Percentiles rank a stretch among this genome's conserved stretches.
phyloP scores from a whole-genome alignment of 176 grass and related monocot species.

The Olyra latifolia region DNA sequence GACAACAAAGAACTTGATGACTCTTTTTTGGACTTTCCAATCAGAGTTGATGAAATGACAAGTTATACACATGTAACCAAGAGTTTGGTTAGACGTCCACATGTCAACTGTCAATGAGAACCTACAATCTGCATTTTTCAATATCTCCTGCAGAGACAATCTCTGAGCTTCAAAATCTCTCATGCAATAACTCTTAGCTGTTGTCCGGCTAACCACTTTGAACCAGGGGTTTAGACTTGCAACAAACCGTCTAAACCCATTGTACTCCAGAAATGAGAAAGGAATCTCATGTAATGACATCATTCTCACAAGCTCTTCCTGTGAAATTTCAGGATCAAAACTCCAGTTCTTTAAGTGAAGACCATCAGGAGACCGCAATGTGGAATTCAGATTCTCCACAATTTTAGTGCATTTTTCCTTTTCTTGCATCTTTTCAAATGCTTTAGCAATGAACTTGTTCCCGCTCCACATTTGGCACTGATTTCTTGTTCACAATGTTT shows the following conservation, averaged over 20 bases:
- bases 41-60: no score
- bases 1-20: neutral
- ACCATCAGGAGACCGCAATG: neutral
- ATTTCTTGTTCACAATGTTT: neutral
- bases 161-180: neutral
- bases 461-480: neutral
- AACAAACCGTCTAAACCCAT: no score
- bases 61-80: no score
- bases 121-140: neutral
- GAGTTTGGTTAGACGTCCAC: no score
- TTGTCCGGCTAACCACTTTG: neutral
- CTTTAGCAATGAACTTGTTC: conserved; percentile 3
- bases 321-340: no score
- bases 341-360: neutral
- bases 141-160: neutral
- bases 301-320: no score
- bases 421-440: conserved; percentile 22
- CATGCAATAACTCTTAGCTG: neutral
- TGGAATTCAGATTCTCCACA: neutral
- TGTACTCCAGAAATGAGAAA: no score
- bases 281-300: no score
- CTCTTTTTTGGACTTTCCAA: no score
- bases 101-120: neutral
- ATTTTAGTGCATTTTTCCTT: neutral
- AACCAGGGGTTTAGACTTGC: neutral